Percentiles rank a stretch among this genome's conserved stretches.
Evolutionary conservation across 2,329 filamentous ascomycete genomes (phyloP).

Genomic region (Drechslerella coelobrocha): DNA sequence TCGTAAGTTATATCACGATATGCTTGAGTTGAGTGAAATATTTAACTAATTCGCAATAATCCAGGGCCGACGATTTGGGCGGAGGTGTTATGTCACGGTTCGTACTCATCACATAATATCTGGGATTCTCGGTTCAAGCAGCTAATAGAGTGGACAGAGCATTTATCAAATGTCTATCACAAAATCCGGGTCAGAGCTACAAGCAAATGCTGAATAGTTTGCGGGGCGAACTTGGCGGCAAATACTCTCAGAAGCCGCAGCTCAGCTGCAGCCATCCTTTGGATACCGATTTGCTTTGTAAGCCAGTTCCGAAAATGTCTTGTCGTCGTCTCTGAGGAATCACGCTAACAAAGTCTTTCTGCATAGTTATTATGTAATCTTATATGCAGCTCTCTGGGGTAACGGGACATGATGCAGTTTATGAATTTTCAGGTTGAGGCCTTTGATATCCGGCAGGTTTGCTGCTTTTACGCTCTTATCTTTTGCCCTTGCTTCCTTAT

Average conservation of each 20-base stretch:
- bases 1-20: constrained; percentile 22
- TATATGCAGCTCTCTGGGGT: constrained; percentile 15
- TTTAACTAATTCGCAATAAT: neutral
- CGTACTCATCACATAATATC: neutral
- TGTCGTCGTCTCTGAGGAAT: neutral
- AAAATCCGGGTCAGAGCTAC: constrained; percentile 41
- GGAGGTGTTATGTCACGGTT: constrained; percentile 50
- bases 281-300: constrained; percentile 50
- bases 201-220: constrained; percentile 50
- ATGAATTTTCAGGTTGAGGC: too few species aligned
- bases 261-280: constrained; percentile 50
- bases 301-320: neutral
- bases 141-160: constrained; percentile 25
- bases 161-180: constrained; percentile 45
- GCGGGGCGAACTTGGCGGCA: constrained; percentile 46
- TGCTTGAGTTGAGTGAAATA: neutral
- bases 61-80: constrained; percentile 40
- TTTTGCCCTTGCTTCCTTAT: too few species aligned
- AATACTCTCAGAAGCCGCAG: constrained; percentile 49
- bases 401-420: constrained; percentile 10
- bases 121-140: neutral
- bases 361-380: constrained; percentile 43
- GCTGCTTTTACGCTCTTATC: too few species aligned
- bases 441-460: too few species aligned
- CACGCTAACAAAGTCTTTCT: constrained; percentile 13